Conservation (phyloP, 495 filamentous ascomycete genomes). For the Neurospora africana region DNA sequence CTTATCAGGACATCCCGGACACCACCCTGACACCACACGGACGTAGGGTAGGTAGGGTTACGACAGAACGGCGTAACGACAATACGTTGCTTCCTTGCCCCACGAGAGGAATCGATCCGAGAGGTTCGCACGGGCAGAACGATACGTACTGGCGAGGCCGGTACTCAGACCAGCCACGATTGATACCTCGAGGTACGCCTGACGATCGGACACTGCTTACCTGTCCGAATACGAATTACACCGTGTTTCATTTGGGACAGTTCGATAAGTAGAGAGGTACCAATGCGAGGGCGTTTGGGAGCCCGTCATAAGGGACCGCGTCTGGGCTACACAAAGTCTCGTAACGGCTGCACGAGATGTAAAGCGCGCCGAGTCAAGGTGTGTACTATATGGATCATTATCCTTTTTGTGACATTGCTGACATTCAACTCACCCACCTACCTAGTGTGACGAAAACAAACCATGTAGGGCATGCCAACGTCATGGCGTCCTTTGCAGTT, state of each 20-base stretch:
- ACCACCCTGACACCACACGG: neutral
- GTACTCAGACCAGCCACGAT: neutral
- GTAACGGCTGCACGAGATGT: conserved; percentile 19
- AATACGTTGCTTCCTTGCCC: neutral
- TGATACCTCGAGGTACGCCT: neutral
- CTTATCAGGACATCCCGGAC: neutral
- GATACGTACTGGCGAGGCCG: neutral
- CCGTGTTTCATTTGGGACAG: neutral
- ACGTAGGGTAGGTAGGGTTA: no score
- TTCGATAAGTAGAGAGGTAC: neutral
- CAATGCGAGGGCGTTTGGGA: neutral
- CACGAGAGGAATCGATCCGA: neutral
- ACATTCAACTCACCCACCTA: neutral
- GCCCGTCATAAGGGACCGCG: conserved; percentile 9
- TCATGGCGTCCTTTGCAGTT: conserved; percentile 22
- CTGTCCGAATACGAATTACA: neutral
- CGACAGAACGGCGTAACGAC: neutral
- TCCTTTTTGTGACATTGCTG: neutral
- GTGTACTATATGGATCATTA: neutral
- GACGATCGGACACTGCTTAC: neutral
- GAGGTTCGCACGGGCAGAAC: neutral
- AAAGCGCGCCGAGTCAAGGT: conserved; percentile 25
- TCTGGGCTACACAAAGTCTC: conserved; percentile 23
- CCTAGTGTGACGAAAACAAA: conserved; percentile 21
- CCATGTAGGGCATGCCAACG: conserved; percentile 23